These are phyloP conservation scores for Zostera marina DNA, from an alignment of 116 monocot genomes.

Conservation along the genomic window DNA sequence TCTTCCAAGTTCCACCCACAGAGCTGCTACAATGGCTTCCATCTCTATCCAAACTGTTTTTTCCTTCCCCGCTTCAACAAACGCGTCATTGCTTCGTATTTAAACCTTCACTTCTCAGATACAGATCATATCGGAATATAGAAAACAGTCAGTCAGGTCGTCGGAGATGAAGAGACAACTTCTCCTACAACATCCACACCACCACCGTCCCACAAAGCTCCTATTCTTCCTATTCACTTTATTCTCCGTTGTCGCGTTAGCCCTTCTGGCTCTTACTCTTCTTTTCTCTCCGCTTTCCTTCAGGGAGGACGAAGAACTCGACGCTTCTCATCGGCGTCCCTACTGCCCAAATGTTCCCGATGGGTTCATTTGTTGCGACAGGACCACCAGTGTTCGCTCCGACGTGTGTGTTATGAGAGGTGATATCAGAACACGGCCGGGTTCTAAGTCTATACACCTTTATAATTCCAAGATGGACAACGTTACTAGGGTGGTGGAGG, in stretches of 20 bases:
- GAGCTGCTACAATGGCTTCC: too few relatives aligned
- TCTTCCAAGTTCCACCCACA: too few relatives aligned
- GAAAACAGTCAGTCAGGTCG: too few relatives aligned
- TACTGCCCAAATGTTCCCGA: slow-evolving; percentile 9
- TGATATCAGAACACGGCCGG: slow-evolving; percentile 32
- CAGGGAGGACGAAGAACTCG: not conserved
- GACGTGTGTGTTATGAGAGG: slow-evolving; percentile 64
- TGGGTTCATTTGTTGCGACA: slow-evolving; percentile 47
- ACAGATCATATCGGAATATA: too few relatives aligned
- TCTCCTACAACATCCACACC: not conserved
- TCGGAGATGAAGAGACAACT: not conserved
- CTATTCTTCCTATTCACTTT: slow-evolving; percentile 3
- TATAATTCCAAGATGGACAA: not conserved
- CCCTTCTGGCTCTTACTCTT: slow-evolving; percentile 1
- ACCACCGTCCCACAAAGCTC: not conserved
- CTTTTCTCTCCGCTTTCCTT: not conserved
- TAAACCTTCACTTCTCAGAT: too few relatives aligned
- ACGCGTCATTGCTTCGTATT: too few relatives aligned
- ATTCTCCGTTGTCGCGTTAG: not conserved
- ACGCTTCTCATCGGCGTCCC: not conserved
- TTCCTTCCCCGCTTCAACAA: too few relatives aligned
- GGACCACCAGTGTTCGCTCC: slow-evolving; percentile 23
- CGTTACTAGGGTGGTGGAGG: slow-evolving; percentile 7
- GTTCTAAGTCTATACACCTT: slow-evolving; percentile 33
- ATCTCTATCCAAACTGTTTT: too few relatives aligned